These are phyloP conservation scores for Myxozyma lipomycoides DNA, from an alignment of 805 yeast genomes.

Conservation along the genomic window DNA sequence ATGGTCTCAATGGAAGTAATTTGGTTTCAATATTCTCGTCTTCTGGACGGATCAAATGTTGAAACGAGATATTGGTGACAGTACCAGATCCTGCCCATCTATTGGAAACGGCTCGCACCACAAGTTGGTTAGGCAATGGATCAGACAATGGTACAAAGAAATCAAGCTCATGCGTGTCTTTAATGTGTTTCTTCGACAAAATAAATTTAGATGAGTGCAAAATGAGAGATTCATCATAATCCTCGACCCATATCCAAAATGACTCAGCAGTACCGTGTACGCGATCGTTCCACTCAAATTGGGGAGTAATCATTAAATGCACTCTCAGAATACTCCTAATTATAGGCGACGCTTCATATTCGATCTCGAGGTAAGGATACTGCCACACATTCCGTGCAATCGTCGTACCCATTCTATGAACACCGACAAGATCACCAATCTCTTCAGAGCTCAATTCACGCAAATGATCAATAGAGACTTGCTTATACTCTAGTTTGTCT, in stretches of 20 bases:
- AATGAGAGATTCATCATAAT: slow-evolving; percentile 66
- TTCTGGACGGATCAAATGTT: slow-evolving; percentile 82
- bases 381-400: slow-evolving; percentile 58
- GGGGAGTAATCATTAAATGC: slow-evolving; percentile 64
- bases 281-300: slow-evolving; percentile 79
- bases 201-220: slow-evolving; percentile 80
- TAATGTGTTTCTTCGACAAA: slow-evolving; percentile 54
- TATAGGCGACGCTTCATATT: slow-evolving; percentile 82
- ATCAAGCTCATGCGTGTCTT: slow-evolving; percentile 65
- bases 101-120: slow-evolving; percentile 76
- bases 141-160: slow-evolving; percentile 88
- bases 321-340: slow-evolving; percentile 82
- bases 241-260: slow-evolving; percentile 92
- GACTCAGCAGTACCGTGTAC: slow-evolving; percentile 79
- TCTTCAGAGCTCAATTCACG: slow-evolving; percentile 72
- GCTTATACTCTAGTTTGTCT: slow-evolving; percentile 55
- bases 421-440: slow-evolving; percentile 86
- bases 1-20: slow-evolving; percentile 73
- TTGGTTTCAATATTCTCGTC: slow-evolving; percentile 84
- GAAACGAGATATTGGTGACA: slow-evolving; percentile 73
- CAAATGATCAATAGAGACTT: slow-evolving; percentile 56
- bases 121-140: slow-evolving; percentile 85
- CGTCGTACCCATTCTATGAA: slow-evolving; percentile 63
- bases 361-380: slow-evolving; percentile 72
- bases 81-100: slow-evolving; percentile 86